Percentiles rank a stretch among this genome's conserved stretches.
phyloP scores from a whole-genome alignment of 768 basidiomycete genomes.

The Imleria badia region DNA sequence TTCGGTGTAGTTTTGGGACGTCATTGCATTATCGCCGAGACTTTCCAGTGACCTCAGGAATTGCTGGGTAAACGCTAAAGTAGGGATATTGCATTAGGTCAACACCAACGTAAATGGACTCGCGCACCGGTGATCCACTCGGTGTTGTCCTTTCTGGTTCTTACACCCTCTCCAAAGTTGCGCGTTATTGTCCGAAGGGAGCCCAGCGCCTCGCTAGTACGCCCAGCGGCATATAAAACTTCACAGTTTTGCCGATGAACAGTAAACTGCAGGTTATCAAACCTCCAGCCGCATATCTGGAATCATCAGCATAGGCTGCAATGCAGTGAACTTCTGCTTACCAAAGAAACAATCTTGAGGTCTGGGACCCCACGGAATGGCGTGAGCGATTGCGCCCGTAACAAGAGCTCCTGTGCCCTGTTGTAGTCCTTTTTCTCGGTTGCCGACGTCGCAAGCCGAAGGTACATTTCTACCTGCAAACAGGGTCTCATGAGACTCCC shows the following conservation, averaged over 20 bases:
- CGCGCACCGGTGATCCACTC: conserved; percentile 6
- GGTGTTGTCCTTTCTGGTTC: neutral
- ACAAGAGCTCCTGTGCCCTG: neutral
- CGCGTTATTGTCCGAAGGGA: neutral
- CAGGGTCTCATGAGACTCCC: neutral
- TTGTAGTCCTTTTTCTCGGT: neutral
- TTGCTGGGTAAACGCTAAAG: neutral
- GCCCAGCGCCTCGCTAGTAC: neutral
- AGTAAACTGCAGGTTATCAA: conserved; percentile 5
- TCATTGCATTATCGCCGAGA: neutral
- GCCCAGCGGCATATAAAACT: neutral
- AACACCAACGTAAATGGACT: neutral
- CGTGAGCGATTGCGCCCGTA: neutral
- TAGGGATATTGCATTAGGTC: neutral
- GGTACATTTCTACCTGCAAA: conserved; percentile 6
- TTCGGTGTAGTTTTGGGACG: neutral
- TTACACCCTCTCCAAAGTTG: neutral
- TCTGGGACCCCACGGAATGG: conserved; percentile 1
- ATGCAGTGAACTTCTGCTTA: neutral
- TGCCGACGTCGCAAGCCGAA: conserved; percentile 5
- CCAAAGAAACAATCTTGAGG: neutral
- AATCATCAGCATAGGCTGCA: neutral
- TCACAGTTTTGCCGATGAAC: conserved; percentile 1
- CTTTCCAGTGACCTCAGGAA: neutral
- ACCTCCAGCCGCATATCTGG: conserved; percentile 13